Conservation (phyloP, 768 basidiomycete genomes). For the Phlegmacium glaucopus region DNA sequence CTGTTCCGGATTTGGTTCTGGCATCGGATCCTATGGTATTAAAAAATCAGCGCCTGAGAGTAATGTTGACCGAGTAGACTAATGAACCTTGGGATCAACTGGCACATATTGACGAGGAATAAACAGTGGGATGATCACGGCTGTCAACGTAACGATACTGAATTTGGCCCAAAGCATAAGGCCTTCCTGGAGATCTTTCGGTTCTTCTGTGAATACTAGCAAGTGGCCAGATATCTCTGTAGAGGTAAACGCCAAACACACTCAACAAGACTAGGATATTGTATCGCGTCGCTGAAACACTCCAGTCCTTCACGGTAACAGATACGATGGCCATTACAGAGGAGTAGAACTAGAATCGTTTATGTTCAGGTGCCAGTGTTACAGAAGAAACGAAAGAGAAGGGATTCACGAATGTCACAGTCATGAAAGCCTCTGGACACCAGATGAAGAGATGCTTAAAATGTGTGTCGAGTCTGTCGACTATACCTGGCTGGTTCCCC, state of each 20-base stretch:
- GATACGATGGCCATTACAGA: slow-evolving; percentile 37
- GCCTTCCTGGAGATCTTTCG: slow-evolving; percentile 43
- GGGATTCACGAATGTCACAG: slow-evolving; percentile 11
- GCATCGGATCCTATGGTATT: slow-evolving; percentile 28
- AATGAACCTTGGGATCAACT: slow-evolving; percentile 38
- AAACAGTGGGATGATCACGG: slow-evolving; percentile 46
- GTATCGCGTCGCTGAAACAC: slow-evolving; percentile 21
- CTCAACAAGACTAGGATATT: too few species aligned
- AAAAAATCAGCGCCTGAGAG: neutral
- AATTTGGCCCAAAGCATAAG: slow-evolving; percentile 47
- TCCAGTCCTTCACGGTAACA: slow-evolving; percentile 28
- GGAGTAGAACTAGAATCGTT: slow-evolving; percentile 32
- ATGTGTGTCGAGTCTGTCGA: too few species aligned
- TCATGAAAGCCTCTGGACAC: slow-evolving; percentile 10
- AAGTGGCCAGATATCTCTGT: too few species aligned
- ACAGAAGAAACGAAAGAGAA: neutral
- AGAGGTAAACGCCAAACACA: too few species aligned
- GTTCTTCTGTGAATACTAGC: slow-evolving; percentile 40
- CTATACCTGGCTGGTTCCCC: neutral
- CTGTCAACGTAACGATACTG: slow-evolving; percentile 37
- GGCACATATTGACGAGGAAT: slow-evolving; percentile 54
- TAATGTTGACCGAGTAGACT: neutral
- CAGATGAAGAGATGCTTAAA: neutral
- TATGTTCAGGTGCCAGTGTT: neutral
- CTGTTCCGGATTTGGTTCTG: too few species aligned